Evolutionary conservation across 2,329 filamentous ascomycete species (phyloP).

Genomic region (Trichophyton equinum): DNA sequence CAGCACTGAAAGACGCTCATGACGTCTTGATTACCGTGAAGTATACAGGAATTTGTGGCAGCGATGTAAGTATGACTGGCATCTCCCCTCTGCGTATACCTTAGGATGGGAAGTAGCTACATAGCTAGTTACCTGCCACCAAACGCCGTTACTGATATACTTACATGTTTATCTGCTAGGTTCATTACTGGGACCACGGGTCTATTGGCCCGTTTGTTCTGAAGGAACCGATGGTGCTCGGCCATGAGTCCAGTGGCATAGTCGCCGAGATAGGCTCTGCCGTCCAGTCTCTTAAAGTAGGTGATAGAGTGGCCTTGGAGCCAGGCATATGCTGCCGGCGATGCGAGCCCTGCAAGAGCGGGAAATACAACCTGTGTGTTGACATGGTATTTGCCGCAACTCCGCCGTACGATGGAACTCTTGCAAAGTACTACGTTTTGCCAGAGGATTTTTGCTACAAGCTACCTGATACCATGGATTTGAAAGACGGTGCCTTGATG

Average conservation of each 20-base stretch:
- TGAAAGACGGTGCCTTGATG: constrained; percentile 81
- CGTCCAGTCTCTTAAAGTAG: constrained; percentile 49
- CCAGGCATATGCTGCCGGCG: constrained; percentile 54
- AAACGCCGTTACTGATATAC: background rate
- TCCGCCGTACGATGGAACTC: constrained; percentile 80
- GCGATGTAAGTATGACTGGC: constrained; percentile 44
- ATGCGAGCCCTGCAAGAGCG: constrained; percentile 52
- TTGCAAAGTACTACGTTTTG: constrained; percentile 72
- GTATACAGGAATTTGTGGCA: constrained; percentile 82
- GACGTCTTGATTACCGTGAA: constrained; percentile 71
- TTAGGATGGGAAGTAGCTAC: background rate
- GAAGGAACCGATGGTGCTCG: constrained; percentile 41
- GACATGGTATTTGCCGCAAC: constrained; percentile 87
- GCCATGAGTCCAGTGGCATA: constrained; percentile 61
- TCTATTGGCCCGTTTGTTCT: constrained; percentile 34
- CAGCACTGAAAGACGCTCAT: constrained; percentile 51
- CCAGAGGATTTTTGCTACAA: constrained; percentile 90
- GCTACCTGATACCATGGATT: constrained; percentile 60
- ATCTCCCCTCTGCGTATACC: background rate
- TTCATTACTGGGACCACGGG: constrained; percentile 38
- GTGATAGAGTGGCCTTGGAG: constrained; percentile 56
- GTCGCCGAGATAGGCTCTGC: constrained; percentile 57
- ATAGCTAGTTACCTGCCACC: background rate
- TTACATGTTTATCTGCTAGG: constrained; percentile 15
- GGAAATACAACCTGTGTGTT: constrained; percentile 64